Evolutionary conservation across 306 rosid species (phyloP).

Genomic region (Begonia masoniana): DNA sequence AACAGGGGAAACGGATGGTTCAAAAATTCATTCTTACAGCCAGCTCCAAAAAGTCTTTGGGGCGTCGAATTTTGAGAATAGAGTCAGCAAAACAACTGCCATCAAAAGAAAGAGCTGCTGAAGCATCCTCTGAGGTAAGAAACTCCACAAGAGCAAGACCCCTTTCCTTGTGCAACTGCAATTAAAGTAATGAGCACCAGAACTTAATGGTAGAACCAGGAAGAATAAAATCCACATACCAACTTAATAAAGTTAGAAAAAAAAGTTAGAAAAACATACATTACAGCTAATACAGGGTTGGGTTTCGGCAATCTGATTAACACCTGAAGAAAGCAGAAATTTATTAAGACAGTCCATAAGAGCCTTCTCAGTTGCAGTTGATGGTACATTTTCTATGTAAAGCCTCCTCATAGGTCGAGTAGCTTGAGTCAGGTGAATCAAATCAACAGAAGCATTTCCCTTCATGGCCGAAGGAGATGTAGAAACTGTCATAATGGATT

Average conservation of each 20-base stretch:
- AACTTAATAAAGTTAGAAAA: background rate
- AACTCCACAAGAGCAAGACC: slow-evolving; percentile 88
- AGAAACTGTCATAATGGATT: slow-evolving; percentile 24
- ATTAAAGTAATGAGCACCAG: slow-evolving; percentile 17
- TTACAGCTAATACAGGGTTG: slow-evolving; percentile 76
- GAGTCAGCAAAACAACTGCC: slow-evolving; percentile 60
- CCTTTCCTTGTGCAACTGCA: slow-evolving; percentile 73
- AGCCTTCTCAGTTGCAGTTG: slow-evolving; percentile 64
- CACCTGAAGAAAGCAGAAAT: slow-evolving; percentile 47
- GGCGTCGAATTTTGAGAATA: slow-evolving; percentile 64
- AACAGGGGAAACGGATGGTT: slow-evolving; percentile 10
- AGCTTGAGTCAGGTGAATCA: slow-evolving; percentile 83
- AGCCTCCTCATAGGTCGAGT: slow-evolving; percentile 92
- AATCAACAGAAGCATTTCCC: slow-evolving; percentile 45
- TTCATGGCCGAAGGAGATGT: slow-evolving; percentile 25
- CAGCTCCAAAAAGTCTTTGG: slow-evolving; percentile 76
- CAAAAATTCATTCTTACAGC: slow-evolving; percentile 54
- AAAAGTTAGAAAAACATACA: slow-evolving; percentile 40
- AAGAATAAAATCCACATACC: slow-evolving; percentile 6
- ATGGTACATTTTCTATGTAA: slow-evolving; percentile 75
- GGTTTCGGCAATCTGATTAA: slow-evolving; percentile 54
- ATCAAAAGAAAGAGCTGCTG: slow-evolving; percentile 81
- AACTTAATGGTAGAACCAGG: slow-evolving; percentile 1
- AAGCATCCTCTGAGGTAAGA: slow-evolving; percentile 87
- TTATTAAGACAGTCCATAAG: slow-evolving; percentile 61